A percentile compares a stretch with the other conserved stretches of the same genome.
phyloP scores from a whole-genome alignment of 2,329 filamentous ascomycete genomes.

The Diaporthe amygdali region DNA sequence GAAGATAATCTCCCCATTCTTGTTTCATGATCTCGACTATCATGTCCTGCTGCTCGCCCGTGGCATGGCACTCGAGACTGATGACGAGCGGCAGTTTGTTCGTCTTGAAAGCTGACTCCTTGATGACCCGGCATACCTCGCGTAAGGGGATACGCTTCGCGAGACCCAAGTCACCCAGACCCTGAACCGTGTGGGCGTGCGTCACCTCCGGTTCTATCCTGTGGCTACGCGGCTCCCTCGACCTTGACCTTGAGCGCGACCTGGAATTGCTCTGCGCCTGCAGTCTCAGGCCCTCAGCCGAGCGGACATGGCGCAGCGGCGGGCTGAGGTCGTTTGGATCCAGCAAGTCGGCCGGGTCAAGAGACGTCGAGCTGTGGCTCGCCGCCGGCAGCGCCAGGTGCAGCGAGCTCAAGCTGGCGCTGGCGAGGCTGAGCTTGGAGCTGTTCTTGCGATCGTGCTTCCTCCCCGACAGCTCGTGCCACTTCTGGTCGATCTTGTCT shows the following conservation, averaged over 20 bases:
- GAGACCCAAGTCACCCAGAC: slow-evolving; percentile 67
- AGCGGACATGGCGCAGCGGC: slow-evolving; percentile 19
- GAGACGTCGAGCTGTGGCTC: slow-evolving; percentile 27
- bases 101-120: slow-evolving; percentile 76
- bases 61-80: slow-evolving; percentile 89
- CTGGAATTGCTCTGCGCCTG: neutral
- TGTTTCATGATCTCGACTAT: slow-evolving; percentile 96
- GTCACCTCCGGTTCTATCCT: slow-evolving; percentile 75
- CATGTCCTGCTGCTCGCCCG: slow-evolving; percentile 80
- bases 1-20: slow-evolving; percentile 77
- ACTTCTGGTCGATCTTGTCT: slow-evolving; percentile 40
- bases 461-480: slow-evolving; percentile 30
- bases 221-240: slow-evolving; percentile 38
- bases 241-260: slow-evolving; percentile 25
- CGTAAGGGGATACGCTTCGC: slow-evolving; percentile 88
- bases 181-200: slow-evolving; percentile 55
- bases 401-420: slow-evolving; percentile 42
- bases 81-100: slow-evolving; percentile 86
- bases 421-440: slow-evolving; percentile 43
- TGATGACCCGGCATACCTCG: slow-evolving; percentile 81
- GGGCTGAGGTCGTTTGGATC: slow-evolving; percentile 20
- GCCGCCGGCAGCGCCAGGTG: slow-evolving; percentile 25
- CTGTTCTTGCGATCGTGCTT: slow-evolving; percentile 43
- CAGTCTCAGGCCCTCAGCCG: slow-evolving; percentile 19
- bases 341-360: slow-evolving; percentile 22